Evolutionary conservation across 164 flowering plant genomes (phyloP).

Genomic region (Vitis vinifera): DNA sequence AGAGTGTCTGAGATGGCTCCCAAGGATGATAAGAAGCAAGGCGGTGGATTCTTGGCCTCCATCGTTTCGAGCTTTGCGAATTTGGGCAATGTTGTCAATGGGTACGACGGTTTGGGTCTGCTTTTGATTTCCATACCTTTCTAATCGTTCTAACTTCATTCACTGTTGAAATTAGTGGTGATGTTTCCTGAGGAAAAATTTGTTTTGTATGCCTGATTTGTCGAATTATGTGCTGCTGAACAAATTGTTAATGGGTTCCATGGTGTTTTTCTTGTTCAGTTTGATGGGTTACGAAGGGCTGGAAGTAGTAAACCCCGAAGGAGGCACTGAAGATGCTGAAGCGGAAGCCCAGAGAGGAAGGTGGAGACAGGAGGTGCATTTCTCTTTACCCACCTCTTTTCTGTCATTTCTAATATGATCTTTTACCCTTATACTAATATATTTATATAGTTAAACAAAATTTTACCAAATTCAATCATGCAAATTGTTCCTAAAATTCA

Average conservation of each 20-base stretch:
- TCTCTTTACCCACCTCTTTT: background rate
- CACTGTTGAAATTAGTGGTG: background rate
- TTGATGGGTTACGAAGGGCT: constrained; percentile 33
- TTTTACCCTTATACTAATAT: no score
- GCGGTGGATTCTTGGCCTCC: constrained; percentile 52
- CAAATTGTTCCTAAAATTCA: no score
- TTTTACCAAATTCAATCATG: no score
- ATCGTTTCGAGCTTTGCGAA: constrained; percentile 38
- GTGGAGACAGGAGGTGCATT: constrained; percentile 24
- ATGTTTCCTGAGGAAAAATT: background rate
- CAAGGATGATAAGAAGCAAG: constrained; percentile 40
- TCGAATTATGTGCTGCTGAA: background rate
- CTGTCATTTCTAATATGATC: no score
- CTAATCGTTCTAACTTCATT: background rate
- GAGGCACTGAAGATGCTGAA: constrained; percentile 28
- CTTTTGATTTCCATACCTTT: background rate
- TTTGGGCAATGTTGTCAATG: constrained; percentile 45
- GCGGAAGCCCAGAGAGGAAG: constrained; percentile 31
- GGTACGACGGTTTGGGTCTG: constrained; percentile 19
- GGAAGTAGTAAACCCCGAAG: constrained; percentile 30
- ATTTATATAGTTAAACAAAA: no score
- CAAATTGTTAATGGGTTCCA: background rate
- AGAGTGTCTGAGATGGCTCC: constrained; percentile 37
- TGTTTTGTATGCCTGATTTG: background rate
- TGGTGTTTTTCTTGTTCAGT: constrained; percentile 15